Percentiles rank a stretch among this genome's conserved stretches.
phyloP scores from a whole-genome alignment of 208 protist species.

The Trypanosoma melophagium region DNA sequence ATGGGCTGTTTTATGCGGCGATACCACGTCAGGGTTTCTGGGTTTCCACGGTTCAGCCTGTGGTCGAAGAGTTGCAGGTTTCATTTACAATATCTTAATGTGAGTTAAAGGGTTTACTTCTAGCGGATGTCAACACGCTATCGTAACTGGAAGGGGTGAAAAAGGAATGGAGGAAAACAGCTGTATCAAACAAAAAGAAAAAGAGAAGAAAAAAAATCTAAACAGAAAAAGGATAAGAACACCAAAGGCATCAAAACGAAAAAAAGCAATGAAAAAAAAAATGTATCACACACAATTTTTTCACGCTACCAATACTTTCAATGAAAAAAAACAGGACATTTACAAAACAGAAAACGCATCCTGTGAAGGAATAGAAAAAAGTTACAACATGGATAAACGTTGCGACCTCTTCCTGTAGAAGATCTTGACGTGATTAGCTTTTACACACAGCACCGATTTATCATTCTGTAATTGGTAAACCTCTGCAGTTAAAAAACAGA shows the following conservation, averaged over 20 bases:
- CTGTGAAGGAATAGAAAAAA: not conserved
- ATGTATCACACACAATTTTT: no score
- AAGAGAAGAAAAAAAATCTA: not conserved
- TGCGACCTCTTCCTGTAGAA: conserved; percentile 1
- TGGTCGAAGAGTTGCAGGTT: conserved; percentile 49
- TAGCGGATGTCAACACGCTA: not conserved
- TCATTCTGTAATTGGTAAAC: conserved; percentile 3
- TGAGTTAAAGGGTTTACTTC: not conserved
- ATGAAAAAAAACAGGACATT: no score
- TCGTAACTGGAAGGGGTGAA: not conserved
- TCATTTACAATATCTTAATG: conserved; percentile 14
- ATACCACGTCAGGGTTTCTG: conserved; percentile 7
- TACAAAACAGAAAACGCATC: no score
- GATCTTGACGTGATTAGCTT: conserved; percentile 17
- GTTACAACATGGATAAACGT: conserved; percentile 14
- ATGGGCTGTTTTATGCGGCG: conserved; percentile 19
- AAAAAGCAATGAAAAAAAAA: not conserved
- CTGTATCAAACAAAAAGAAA: conserved; percentile 2
- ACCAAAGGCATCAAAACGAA: not conserved
- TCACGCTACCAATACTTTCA: no score
- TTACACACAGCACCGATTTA: conserved; percentile 1
- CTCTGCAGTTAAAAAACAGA: conserved; percentile 21
- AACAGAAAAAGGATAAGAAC: not conserved
- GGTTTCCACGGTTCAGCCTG: conserved; percentile 70
- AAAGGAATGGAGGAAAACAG: not conserved